Conservation (phyloP, 2,329 filamentous ascomycete genomes). For the Fusarium multiceps region DNA sequence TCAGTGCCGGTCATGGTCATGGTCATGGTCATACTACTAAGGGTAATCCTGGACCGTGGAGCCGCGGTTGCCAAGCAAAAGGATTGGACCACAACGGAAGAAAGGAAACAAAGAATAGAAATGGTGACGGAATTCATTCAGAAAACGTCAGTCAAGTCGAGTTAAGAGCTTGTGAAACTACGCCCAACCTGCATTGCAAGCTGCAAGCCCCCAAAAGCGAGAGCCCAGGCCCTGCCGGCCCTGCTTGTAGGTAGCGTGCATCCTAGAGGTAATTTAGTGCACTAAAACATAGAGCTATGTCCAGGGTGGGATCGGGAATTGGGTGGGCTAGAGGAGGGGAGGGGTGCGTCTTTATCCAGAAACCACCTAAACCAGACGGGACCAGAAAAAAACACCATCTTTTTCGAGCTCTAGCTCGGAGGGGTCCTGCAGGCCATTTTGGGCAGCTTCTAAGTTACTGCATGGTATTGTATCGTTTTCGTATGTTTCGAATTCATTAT, state of each 20-base stretch:
- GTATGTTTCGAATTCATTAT: background rate
- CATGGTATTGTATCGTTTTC: slow-evolving; percentile 3
- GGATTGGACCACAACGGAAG: slow-evolving; percentile 9
- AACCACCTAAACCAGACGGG: background rate
- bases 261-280: background rate
- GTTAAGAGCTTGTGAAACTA: background rate
- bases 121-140: slow-evolving; percentile 36
- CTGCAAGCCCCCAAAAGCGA: slow-evolving; percentile 1
- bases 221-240: slow-evolving; percentile 17
- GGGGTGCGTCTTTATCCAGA: slow-evolving; percentile 27
- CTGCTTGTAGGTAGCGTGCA: slow-evolving; percentile 5
- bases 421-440: slow-evolving; percentile 23
- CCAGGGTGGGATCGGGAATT: slow-evolving; percentile 36
- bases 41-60: slow-evolving; percentile 13
- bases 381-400: slow-evolving; percentile 18
- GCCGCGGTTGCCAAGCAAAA: slow-evolving; percentile 13
- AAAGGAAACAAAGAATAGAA: slow-evolving; percentile 13
- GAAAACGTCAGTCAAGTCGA: slow-evolving; percentile 9
- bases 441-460: background rate
- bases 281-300: background rate
- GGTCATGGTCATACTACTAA: background rate
- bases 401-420: slow-evolving; percentile 26
- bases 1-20: slow-evolving; percentile 20
- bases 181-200: background rate
- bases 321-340: slow-evolving; percentile 26